phyloP scores from a whole-genome alignment of 345 rosid species.

The Leavenworthia alabamica region DNA sequence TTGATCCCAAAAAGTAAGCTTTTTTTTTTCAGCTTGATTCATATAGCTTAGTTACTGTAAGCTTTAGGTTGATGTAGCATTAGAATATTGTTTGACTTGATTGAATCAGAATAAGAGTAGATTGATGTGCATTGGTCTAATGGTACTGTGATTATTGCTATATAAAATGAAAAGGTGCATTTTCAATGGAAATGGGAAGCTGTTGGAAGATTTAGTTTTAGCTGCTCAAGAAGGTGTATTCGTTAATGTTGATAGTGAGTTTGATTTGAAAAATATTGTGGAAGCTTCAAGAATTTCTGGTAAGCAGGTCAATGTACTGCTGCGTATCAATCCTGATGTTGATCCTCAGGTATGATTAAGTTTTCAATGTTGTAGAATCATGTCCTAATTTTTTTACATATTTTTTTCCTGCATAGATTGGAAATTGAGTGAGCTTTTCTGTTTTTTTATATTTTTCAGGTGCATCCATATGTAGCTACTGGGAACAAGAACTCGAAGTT shows the following conservation, averaged over 20 bases:
- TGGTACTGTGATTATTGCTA: not conserved
- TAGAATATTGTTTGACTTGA: not conserved
- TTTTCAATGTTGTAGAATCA: not conserved
- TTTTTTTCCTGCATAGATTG: not conserved
- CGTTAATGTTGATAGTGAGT: conserved; percentile 93
- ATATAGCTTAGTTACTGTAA: not conserved
- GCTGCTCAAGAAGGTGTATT: conserved; percentile 94
- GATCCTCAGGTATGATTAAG: conserved; percentile 76
- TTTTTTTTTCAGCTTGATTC: not conserved
- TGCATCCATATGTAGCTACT: conserved; percentile 96
- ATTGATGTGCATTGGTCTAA: not conserved
- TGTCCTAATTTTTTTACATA: not conserved
- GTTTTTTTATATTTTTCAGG: conserved; percentile 38
- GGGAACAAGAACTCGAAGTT: conserved; percentile 98
- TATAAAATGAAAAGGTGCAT: conserved; percentile 52
- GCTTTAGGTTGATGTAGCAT: not conserved
- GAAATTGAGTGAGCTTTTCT: not conserved
- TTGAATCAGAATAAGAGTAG: not conserved
- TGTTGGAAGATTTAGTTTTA: conserved; percentile 81
- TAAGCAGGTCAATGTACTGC: conserved; percentile 81
- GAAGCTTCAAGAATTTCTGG: conserved; percentile 82
- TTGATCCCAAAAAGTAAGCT: conserved; percentile 74
- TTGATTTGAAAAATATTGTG: conserved; percentile 83
- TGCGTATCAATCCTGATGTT: conserved; percentile 96
- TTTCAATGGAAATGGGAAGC: conserved; percentile 93